phyloP scores from a whole-genome alignment of 257 asterid species.

The Penstemon newberryi region DNA sequence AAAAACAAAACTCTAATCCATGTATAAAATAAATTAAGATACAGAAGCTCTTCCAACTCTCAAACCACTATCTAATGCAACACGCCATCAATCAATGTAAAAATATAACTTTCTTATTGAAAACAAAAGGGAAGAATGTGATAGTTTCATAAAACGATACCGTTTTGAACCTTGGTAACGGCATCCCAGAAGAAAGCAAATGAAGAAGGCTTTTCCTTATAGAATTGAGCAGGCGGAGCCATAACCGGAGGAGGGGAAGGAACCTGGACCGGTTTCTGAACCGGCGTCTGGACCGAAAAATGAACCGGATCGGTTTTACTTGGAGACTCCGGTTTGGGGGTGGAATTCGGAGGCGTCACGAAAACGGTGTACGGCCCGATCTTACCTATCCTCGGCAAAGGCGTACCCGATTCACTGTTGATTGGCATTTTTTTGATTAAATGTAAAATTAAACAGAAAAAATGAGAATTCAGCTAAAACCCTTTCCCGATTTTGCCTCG shows the following conservation, averaged over 20 bases:
- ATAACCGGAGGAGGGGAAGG: constrained; percentile 62
- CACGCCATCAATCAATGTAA: not conserved
- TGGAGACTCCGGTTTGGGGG: constrained; percentile 46
- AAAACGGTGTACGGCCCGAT: constrained; percentile 99
- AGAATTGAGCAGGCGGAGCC: constrained; percentile 90
- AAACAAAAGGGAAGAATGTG: not conserved
- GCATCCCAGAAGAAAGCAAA: constrained; percentile 83
- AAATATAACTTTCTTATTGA: not conserved
- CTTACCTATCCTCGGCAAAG: constrained; percentile 93
- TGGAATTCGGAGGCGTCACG: constrained; percentile 70
- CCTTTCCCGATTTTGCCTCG: no score
- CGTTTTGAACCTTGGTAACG: constrained; percentile 78
- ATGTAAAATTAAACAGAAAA: no score
- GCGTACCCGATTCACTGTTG: constrained; percentile 42
- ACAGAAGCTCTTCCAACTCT: no score
- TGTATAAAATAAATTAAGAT: no score
- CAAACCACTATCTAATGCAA: not conserved
- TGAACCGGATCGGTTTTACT: constrained; percentile 32
- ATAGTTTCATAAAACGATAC: constrained; percentile 32
- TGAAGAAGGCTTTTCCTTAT: constrained; percentile 45
- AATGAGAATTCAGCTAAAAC: no score
- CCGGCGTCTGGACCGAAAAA: constrained; percentile 19
- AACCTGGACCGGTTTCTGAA: not conserved
- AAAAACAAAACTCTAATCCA: no score
- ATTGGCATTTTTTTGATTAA: constrained; percentile 34